A percentile compares a stretch with the other conserved stretches of the same genome.
These are phyloP conservation scores for Microbotryum scabiosae DNA, from an alignment of 1,284 basidiomycete species.

Conservation along the genomic window DNA sequence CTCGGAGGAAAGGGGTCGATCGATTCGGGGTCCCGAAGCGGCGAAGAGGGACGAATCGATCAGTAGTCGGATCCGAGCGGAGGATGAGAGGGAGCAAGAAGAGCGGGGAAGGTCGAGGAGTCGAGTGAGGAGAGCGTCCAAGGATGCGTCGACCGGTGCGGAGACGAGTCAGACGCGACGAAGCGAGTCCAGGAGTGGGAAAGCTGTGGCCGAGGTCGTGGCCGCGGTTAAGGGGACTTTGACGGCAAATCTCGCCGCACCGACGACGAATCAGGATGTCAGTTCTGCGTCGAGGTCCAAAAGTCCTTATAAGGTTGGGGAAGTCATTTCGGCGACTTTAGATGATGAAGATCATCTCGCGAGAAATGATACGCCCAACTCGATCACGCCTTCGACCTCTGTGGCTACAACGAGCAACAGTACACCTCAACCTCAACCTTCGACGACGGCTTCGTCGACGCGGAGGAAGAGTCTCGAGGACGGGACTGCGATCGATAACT, in stretches of 20 bases:
- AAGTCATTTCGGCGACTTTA: constrained; percentile 11
- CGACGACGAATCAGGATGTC: no score
- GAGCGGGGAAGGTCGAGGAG: constrained; percentile 16
- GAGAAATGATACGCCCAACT: neutral
- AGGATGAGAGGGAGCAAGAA: constrained; percentile 21
- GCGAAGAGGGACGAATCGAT: constrained; percentile 12
- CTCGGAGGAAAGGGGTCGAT: no score
- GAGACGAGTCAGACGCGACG: no score
- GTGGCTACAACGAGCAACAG: no score
- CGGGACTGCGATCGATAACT: constrained; percentile 5
- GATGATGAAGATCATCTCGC: constrained; percentile 2
- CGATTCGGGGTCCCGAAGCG: neutral
- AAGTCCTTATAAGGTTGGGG: neutral
- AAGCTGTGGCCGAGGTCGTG: no score
- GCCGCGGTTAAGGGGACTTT: no score
- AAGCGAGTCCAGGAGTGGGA: no score
- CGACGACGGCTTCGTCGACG: neutral
- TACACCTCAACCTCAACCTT: neutral
- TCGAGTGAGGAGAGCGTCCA: constrained; percentile 1
- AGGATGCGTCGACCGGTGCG: no score
- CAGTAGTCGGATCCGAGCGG: constrained; percentile 6
- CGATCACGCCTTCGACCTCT: neutral
- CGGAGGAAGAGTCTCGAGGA: neutral
- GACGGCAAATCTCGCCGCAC: no score
- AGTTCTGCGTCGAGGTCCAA: no score